Percentiles rank a stretch among this genome's conserved stretches.
phyloP scores from a whole-genome alignment of 768 basidiomycete species.

The Mycena polygramma region DNA sequence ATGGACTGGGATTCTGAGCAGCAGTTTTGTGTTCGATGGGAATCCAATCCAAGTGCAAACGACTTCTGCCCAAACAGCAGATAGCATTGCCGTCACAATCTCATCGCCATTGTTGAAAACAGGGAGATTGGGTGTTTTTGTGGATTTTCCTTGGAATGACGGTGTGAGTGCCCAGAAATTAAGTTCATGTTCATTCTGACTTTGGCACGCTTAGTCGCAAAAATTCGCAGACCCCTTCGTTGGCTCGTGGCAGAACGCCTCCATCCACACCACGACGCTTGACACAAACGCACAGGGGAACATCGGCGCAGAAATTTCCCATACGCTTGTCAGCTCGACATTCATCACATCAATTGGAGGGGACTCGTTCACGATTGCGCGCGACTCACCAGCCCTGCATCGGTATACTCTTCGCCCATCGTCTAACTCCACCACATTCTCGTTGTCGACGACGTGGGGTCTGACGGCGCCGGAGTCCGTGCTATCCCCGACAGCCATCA shows the following conservation, averaged over 20 bases:
- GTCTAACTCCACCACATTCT: constrained; percentile 43
- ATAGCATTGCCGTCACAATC: constrained; percentile 57
- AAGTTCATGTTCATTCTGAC: background rate
- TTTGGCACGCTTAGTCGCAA: constrained; percentile 23
- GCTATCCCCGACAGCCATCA: constrained; percentile 44
- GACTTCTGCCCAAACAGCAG: constrained; percentile 52
- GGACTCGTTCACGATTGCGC: constrained; percentile 52
- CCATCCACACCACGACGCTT: constrained; percentile 62
- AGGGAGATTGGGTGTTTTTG: constrained; percentile 59
- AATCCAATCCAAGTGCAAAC: constrained; percentile 54
- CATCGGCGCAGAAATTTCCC: constrained; percentile 54
- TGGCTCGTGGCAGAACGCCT: constrained; percentile 61
- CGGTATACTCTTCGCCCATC: constrained; percentile 61
- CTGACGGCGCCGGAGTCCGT: constrained; percentile 33
- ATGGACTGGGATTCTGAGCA: constrained; percentile 68
- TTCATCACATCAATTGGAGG: constrained; percentile 61
- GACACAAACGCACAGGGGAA: constrained; percentile 31
- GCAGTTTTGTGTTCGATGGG: constrained; percentile 56
- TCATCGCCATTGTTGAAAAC: constrained; percentile 54
- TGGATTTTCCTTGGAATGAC: constrained; percentile 75
- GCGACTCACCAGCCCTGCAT: constrained; percentile 59
- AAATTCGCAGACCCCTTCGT: constrained; percentile 74
- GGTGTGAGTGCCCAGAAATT: constrained; percentile 45
- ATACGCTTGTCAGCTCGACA: constrained; percentile 54
- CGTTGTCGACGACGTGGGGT: constrained; percentile 54